These are phyloP conservation scores for Panaeolus papilionaceus DNA, from an alignment of 768 basidiomycete species.

Conservation along the genomic window DNA sequence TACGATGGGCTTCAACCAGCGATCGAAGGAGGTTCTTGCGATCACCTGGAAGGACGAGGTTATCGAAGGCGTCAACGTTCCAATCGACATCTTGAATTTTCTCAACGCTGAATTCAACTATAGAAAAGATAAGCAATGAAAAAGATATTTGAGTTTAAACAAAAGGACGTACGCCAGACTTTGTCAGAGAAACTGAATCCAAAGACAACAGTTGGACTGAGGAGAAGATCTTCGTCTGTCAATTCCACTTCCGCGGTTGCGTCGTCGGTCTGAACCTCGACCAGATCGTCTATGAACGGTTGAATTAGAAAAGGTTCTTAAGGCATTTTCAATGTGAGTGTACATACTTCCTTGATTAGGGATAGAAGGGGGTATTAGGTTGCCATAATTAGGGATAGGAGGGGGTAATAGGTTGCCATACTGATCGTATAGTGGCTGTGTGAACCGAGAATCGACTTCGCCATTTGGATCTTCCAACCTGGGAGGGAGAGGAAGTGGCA, in stretches of 20 bases:
- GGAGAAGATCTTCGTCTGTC: constrained; percentile 57
- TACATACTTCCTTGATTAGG: constrained; percentile 13
- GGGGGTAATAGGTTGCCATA: constrained; percentile 31
- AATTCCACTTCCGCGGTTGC: constrained; percentile 42
- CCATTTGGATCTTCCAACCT: constrained; percentile 27
- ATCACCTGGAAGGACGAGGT: constrained; percentile 60
- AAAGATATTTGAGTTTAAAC: not conserved
- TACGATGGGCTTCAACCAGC: constrained; percentile 63
- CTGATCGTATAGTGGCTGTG: constrained; percentile 12
- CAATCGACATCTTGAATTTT: constrained; percentile 58
- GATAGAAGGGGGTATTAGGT: constrained; percentile 21
- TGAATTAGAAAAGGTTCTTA: not conserved
- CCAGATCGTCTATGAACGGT: constrained; percentile 19
- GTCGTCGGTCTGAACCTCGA: constrained; percentile 26
- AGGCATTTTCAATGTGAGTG: not conserved
- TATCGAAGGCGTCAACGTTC: constrained; percentile 63
- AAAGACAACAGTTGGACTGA: constrained; percentile 62
- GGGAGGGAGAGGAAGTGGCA: constrained; percentile 43
- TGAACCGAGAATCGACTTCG: constrained; percentile 19
- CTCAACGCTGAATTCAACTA: constrained; percentile 68
- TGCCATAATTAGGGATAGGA: constrained; percentile 16
- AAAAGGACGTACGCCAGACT: constrained; percentile 55
- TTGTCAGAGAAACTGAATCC: constrained; percentile 70
- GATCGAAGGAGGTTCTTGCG: constrained; percentile 62
- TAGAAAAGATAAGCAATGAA: constrained; percentile 1